phyloP scores from a whole-genome alignment of 352 stramenopile species.

The Globisporangium takayamanum region DNA sequence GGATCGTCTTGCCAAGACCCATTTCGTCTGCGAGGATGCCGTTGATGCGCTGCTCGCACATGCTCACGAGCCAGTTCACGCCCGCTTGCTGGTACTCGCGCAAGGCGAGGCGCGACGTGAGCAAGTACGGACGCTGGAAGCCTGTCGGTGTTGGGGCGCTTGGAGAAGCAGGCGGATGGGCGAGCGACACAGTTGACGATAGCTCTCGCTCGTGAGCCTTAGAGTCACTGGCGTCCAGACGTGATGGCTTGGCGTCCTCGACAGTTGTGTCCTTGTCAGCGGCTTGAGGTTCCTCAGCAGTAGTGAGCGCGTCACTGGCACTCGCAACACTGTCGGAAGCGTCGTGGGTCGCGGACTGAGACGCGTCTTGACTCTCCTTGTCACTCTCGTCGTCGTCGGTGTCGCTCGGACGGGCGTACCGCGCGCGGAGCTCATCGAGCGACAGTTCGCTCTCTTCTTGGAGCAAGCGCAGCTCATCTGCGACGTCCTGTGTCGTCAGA shows the following conservation, averaged over 20 bases:
- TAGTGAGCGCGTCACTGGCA: no score
- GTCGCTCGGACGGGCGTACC: constrained; percentile 29
- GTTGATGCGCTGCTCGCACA: constrained; percentile 96
- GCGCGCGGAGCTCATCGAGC: constrained; percentile 78
- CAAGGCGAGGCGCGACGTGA: constrained; percentile 55
- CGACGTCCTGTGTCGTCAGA: constrained; percentile 21
- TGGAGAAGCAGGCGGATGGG: background rate
- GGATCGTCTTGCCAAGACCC: constrained; percentile 96
- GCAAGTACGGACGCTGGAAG: constrained; percentile 63
- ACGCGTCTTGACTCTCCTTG: no score
- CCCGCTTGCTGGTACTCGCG: constrained; percentile 81
- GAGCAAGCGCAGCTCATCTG: constrained; percentile 71
- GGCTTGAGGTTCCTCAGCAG: no score
- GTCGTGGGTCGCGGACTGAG: background rate
- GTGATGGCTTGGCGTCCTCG: no score
- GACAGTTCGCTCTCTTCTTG: constrained; percentile 84
- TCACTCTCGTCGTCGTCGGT: background rate
- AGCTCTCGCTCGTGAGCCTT: no score
- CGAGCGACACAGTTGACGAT: background rate
- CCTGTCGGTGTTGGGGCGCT: constrained; percentile 9
- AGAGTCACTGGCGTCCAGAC: no score
- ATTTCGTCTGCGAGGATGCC: constrained; percentile 98
- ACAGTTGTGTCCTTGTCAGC: no score
- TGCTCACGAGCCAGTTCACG: constrained; percentile 98
- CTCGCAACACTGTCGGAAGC: background rate